Percentiles rank a stretch among this genome's conserved stretches.
These are phyloP conservation scores for Stagonosporopsis rhizophila DNA, from an alignment of 2,329 filamentous ascomycete species.

Conservation along the genomic window DNA sequence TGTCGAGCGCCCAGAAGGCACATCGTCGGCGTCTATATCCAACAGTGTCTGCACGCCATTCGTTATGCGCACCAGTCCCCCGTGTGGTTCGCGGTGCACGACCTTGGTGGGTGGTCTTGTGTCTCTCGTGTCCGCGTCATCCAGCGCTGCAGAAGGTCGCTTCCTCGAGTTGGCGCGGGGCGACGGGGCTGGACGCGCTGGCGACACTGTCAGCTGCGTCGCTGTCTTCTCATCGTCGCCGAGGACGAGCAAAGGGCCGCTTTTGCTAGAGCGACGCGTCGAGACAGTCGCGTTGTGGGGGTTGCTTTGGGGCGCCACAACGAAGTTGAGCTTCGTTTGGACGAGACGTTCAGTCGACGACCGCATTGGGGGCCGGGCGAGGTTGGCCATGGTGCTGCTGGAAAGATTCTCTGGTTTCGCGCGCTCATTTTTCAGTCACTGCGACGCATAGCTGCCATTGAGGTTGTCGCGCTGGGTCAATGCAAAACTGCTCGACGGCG, in stretches of 20 bases:
- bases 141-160: slow-evolving; percentile 38
- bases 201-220: slow-evolving; percentile 18
- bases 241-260: slow-evolving; percentile 31
- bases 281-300: slow-evolving; percentile 30
- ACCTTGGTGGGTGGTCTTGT: slow-evolving; percentile 52
- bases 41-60: slow-evolving; percentile 52
- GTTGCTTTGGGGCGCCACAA: slow-evolving; percentile 29
- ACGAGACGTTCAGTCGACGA: slow-evolving; percentile 41
- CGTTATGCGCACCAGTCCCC: slow-evolving; percentile 50
- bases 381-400: slow-evolving; percentile 37
- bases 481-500: slow-evolving; percentile 34
- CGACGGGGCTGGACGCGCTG: slow-evolving; percentile 26
- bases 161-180: slow-evolving; percentile 39
- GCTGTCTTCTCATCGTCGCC: slow-evolving; percentile 31
- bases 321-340: slow-evolving; percentile 39
- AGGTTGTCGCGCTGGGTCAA: slow-evolving; percentile 38
- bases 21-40: slow-evolving; percentile 42
- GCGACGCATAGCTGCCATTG: slow-evolving; percentile 38
- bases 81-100: slow-evolving; percentile 52
- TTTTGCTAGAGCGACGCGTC: slow-evolving; percentile 39
- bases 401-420: slow-evolving; percentile 28
- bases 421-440: slow-evolving; percentile 38
- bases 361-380: slow-evolving; percentile 37
- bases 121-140: slow-evolving; percentile 34
- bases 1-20: slow-evolving; percentile 42